Conservation (phyloP, 805 yeast genomes). For the Wickerhamomyces chambardii region DNA sequence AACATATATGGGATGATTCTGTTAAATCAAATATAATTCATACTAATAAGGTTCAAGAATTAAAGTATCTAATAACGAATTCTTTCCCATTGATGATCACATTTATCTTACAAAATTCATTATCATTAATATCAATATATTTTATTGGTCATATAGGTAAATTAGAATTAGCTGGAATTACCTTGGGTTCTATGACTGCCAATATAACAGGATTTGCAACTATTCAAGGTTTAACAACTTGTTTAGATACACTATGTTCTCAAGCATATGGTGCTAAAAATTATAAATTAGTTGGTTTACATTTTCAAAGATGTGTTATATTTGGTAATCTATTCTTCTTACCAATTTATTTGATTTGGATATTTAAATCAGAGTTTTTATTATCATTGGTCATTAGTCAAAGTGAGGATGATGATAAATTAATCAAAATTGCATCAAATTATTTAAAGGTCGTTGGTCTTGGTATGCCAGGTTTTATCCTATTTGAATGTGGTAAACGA, state of each 20-base stretch:
- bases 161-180: constrained; percentile 65
- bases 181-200: constrained; percentile 70
- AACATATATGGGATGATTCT: too few species aligned
- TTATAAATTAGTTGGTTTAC: constrained; percentile 55
- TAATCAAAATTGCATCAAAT: constrained; percentile 44
- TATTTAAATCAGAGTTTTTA: too few species aligned
- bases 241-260: constrained; percentile 70
- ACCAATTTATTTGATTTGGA: constrained; percentile 58
- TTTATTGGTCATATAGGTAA: constrained; percentile 70
- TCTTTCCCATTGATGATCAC: constrained; percentile 61
- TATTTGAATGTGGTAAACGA: constrained; percentile 64
- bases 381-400: constrained; percentile 31
- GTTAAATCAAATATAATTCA: too few species aligned
- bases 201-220: constrained; percentile 69
- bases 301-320: constrained; percentile 58
- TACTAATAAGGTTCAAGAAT: constrained; percentile 8
- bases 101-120: constrained; percentile 60
- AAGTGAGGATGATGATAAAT: constrained; percentile 35
- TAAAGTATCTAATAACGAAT: constrained; percentile 23
- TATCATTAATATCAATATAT: constrained; percentile 70
- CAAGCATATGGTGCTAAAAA: constrained; percentile 71
- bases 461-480: constrained; percentile 68
- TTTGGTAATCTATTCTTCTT: constrained; percentile 44
- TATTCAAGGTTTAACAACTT: constrained; percentile 72
- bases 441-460: constrained; percentile 47